Evolutionary conservation across 805 yeast species (phyloP), one percentile per base, ranked within the genome.

Genomic region (Saccharomycopsis selenospora): DNA sequence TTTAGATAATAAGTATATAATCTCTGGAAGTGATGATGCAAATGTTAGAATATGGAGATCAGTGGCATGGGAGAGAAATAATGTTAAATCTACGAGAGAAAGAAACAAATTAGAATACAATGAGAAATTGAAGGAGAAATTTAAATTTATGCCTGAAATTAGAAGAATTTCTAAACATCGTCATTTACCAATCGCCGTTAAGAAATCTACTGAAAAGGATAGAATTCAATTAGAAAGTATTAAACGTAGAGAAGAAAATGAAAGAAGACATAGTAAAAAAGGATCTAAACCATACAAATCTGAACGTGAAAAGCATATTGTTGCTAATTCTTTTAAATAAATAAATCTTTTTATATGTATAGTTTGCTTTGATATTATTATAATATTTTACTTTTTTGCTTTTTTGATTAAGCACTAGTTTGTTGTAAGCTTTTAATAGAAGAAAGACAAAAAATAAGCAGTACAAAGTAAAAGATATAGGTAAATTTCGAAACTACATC

Each of bases 71-170:
- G 95, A 87, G 51, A 75, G 97, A 60, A 73, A 95, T 1, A 80
- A 80, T 50, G 82, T 88, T 53, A 85, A 86, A 67, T 80, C 93
- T 2, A 69, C 93, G 7, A 78, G 85, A 59, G 85, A 87, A 66
- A 78, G 93, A 63, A 68, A 81, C 58, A 86, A 87, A 66, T 69
- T 89, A 58, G 96, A 91, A 66, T 91, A 93, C 66, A 95, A 88
- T 63, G 85, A 79, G 47, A 91, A 95, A 44, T 76, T 93, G 65
- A 90, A 90, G 66, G 95, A 91, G 61, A 77, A 96, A 62, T 93
- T 78, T 73, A 86, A 86, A 69, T 82, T 82, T 69, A 90, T 93
- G 98, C 99, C 99, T 1, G 99, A 93, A 66, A 84, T 93, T 60
- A 79, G 79, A 61, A 76, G 97, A 59, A 93, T 93, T 53, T 70